Base-by-base conservation (phyloP, 805 yeast genomes). In the Yarrowia divulgata region DNA sequence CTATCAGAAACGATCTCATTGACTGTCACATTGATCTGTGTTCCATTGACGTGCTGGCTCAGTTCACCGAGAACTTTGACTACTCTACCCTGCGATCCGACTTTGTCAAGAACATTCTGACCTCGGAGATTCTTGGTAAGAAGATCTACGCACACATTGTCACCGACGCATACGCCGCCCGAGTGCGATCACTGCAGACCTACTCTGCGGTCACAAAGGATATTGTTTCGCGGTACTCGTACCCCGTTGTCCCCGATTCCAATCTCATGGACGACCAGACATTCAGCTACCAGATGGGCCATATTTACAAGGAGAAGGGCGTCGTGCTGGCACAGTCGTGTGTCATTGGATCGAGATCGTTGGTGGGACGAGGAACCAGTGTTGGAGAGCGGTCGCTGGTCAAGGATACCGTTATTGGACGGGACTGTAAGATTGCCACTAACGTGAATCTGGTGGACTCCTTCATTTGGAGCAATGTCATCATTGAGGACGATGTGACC, bases 21-120 rank as follows among this genome's bases (percentile, higher is more conserved):
- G 99, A 95, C 81, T 95, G 99, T 78, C 95, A 90, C 77, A 93
- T 95, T 69, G 99, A 95, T 79, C 92, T 95, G 71, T 95, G 99
- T 79, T 85, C 98, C 8, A 92, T 97, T 1, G 92, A 89, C 73
- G 97, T 95, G 12, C 98, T 98, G 0, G 95, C 96, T 16, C 89
- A 94, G 71, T 95, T 94, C 81, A 97, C 92, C 74, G 99, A 95
- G 75, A 94, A 95, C 78, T 95, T 95, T 75, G 99, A 95, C 80
- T 95, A 93, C 78, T 97, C 94, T 78, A 82, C 86, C 67, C 81
- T 94, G 71, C 85, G 99, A 78, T 83, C 85, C 43, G 98, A 95
- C 79, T 95, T 94, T 76, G 90, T 94, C 39, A 89, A 87, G 73
- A 98, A 98, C 68, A 95, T 94, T 34, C 82, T 95, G 70, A 89